Conservation (phyloP, 495 filamentous ascomycete genomes). For the Rusavskia elegans region DNA sequence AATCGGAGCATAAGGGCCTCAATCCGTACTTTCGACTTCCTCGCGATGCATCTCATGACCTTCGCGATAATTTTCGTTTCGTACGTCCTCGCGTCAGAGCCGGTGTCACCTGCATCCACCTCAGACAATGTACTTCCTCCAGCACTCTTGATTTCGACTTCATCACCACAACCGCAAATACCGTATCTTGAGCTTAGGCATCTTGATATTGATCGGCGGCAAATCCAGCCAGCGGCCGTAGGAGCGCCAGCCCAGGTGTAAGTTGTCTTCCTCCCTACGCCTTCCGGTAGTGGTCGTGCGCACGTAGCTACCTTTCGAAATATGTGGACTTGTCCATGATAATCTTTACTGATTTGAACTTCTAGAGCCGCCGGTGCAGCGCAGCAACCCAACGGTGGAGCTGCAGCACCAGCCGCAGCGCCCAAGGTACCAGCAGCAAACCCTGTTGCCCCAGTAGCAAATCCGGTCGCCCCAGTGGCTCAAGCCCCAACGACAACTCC, state of each 20-base stretch:
- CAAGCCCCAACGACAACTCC: no score
- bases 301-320: no score
- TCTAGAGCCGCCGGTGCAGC: background rate
- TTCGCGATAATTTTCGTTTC: background rate
- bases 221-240: background rate
- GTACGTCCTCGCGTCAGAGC: background rate
- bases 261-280: background rate
- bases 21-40: no score
- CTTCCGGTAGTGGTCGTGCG: no score
- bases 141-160: background rate
- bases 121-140: background rate
- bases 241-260: background rate
- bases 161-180: background rate
- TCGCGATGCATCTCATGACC: background rate
- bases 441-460: conserved; percentile 1
- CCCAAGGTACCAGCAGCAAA: background rate
- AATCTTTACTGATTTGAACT: background rate
- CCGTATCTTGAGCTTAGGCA: background rate
- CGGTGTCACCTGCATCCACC: background rate
- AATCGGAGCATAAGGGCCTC: no score
- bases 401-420: conserved; percentile 2
- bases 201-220: background rate
- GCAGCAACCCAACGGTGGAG: background rate
- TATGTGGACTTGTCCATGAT: no score
- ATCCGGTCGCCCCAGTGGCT: no score